phyloP scores from a whole-genome alignment of 805 yeast genomes.

The Saccharomycopsis vini region DNA sequence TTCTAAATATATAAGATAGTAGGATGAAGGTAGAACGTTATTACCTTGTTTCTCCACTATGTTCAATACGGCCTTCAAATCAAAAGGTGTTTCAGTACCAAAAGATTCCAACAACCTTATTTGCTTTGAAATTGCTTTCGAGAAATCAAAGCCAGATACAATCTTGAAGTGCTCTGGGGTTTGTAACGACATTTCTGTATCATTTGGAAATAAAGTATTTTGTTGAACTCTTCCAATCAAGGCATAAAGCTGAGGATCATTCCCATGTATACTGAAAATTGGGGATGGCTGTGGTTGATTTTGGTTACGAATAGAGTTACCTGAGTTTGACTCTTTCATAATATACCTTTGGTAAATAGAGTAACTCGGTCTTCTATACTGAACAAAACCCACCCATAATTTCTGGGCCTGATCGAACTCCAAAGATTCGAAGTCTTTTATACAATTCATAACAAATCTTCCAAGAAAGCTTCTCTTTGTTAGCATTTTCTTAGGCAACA shows the following conservation, averaged over 20 bases:
- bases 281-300: too few relatives aligned
- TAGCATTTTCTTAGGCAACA: constrained; percentile 22
- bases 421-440: constrained; percentile 33
- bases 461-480: constrained; percentile 38
- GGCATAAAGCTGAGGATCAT: constrained; percentile 27
- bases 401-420: constrained; percentile 38
- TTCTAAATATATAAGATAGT: constrained; percentile 55
- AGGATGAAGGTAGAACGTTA: constrained; percentile 35
- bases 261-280: too few relatives aligned
- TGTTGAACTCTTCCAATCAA: constrained; percentile 8
- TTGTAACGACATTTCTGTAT: neutral
- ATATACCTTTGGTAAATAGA: neutral
- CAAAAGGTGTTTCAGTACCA: constrained; percentile 38
- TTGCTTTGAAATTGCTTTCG: constrained; percentile 43
- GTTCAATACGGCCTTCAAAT: constrained; percentile 33
- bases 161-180: constrained; percentile 22
- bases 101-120: constrained; percentile 41
- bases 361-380: constrained; percentile 26
- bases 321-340: too few relatives aligned
- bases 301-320: too few relatives aligned
- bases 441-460: constrained; percentile 33
- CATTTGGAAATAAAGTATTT: neutral
- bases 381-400: constrained; percentile 35
- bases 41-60: constrained; percentile 38
- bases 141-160: constrained; percentile 44